Evolutionary conservation across 2,329 filamentous ascomycete genomes (phyloP).

Genomic region (Pyricularia sp.): DNA sequence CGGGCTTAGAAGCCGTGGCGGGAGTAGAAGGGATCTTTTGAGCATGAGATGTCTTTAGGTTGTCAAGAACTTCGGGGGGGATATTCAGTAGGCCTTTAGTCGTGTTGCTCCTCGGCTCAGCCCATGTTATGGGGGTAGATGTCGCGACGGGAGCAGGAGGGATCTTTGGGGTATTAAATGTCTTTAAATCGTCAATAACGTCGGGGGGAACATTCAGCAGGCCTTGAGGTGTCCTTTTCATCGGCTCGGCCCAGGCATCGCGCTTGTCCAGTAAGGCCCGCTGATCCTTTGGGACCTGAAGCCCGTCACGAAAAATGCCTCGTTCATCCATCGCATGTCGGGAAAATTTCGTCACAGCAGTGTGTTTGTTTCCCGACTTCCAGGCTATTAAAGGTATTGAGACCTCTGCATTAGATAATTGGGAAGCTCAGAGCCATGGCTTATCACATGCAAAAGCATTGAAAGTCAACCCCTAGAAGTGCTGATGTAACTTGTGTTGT

Average conservation of each 20-base stretch:
- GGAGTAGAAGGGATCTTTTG: neutral
- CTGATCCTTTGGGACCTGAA: slow-evolving; percentile 29
- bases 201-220: slow-evolving; percentile 23
- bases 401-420: neutral
- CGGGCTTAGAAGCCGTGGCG: neutral
- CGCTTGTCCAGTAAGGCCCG: slow-evolving; percentile 22
- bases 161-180: slow-evolving; percentile 7
- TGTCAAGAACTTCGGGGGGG: neutral
- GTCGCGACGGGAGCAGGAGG: neutral
- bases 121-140: neutral
- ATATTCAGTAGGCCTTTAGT: neutral
- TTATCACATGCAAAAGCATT: neutral
- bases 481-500: neutral
- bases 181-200: slow-evolving; percentile 22
- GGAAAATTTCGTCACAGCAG: neutral
- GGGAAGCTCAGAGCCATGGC: neutral
- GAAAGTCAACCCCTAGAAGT: neutral
- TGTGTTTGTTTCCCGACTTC: neutral
- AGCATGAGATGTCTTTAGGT: neutral
- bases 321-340: neutral
- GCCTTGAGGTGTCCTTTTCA: slow-evolving; percentile 15
- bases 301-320: slow-evolving; percentile 15
- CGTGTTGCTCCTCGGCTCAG: neutral
- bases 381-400: neutral
- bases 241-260: slow-evolving; percentile 25